phyloP scores from a whole-genome alignment of 192 early-diverging fungal genomes.

The Backusella liffmaniae region DNA sequence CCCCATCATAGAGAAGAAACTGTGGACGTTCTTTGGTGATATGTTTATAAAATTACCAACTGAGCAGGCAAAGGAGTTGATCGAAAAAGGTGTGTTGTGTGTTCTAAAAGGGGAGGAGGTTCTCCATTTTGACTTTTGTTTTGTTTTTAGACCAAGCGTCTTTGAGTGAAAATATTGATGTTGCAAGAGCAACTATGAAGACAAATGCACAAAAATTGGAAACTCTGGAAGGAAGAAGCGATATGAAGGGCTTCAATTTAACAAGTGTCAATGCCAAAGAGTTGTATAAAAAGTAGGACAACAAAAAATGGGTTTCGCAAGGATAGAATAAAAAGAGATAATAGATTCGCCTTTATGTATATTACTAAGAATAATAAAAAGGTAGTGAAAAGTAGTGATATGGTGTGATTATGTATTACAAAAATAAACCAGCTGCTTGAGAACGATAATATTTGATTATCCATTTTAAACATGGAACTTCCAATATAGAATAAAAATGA shows the following conservation, averaged over 20 bases:
- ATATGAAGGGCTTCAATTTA: constrained; percentile 44
- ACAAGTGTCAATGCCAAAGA: constrained; percentile 37
- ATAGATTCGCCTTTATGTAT: too few relatives aligned
- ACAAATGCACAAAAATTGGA: constrained; percentile 43
- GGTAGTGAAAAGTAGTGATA: too few relatives aligned
- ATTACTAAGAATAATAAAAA: too few relatives aligned
- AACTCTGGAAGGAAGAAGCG: constrained; percentile 46
- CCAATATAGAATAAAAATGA: too few relatives aligned
- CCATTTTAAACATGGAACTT: too few relatives aligned
- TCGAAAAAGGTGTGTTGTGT: constrained; percentile 48
- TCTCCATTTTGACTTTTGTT: not conserved
- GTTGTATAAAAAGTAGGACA: constrained; percentile 20
- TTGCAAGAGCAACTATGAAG: constrained; percentile 43
- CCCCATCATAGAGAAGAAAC: constrained; percentile 44
- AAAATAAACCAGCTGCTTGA: too few relatives aligned
- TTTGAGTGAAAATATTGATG: constrained; percentile 46
- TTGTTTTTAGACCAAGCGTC: constrained; percentile 51
- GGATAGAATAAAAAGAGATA: too few relatives aligned
- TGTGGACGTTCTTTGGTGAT: constrained; percentile 59
- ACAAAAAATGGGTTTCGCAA: not conserved
- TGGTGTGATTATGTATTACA: too few relatives aligned
- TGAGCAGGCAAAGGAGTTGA: constrained; percentile 44
- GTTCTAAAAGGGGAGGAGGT: too few relatives aligned
- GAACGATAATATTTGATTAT: too few relatives aligned
- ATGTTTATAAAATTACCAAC: constrained; percentile 59